A percentile compares a stretch with the other conserved stretches of the same genome.
Evolutionary conservation across 495 filamentous ascomycete genomes (phyloP).

Genomic region (Halenospora varia): DNA sequence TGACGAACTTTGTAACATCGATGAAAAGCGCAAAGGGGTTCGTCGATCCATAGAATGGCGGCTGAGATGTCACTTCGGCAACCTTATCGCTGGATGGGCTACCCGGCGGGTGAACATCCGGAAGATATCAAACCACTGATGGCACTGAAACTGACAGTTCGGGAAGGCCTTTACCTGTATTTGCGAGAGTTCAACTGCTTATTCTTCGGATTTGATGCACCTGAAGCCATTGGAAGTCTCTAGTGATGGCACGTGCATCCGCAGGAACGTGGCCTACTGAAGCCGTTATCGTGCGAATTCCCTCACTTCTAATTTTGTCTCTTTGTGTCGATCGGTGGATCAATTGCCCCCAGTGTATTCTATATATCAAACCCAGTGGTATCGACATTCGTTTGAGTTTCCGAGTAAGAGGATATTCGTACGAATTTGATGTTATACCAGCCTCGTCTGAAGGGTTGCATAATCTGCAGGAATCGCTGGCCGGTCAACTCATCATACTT

Average conservation of each 20-base stretch:
- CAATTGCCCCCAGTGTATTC: conserved; percentile 3
- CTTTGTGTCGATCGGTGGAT: conserved; percentile 5
- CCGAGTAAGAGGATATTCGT: neutral
- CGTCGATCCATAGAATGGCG: too few species aligned
- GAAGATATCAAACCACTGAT: too few species aligned
- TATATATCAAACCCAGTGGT: neutral
- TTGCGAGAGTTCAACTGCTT: too few species aligned
- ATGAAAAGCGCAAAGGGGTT: too few species aligned
- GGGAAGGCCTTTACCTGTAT: too few species aligned
- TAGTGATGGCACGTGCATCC: neutral
- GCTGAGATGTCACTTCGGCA: too few species aligned
- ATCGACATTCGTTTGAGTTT: neutral
- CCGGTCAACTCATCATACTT: neutral
- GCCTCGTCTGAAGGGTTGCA: neutral
- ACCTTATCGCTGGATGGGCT: too few species aligned
- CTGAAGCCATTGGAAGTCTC: too few species aligned
- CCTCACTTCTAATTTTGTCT: neutral
- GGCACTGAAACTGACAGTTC: too few species aligned
- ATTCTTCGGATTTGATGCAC: too few species aligned
- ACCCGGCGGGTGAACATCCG: too few species aligned
- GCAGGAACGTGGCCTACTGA: neutral
- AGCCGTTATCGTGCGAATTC: neutral
- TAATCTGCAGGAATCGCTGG: neutral
- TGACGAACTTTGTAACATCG: too few species aligned
- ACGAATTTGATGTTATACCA: neutral